Evolutionary conservation across 768 basidiomycete genomes (phyloP), one percentile per base, ranked within the genome.

Genomic region (Phanerochaete sordida): DNA sequence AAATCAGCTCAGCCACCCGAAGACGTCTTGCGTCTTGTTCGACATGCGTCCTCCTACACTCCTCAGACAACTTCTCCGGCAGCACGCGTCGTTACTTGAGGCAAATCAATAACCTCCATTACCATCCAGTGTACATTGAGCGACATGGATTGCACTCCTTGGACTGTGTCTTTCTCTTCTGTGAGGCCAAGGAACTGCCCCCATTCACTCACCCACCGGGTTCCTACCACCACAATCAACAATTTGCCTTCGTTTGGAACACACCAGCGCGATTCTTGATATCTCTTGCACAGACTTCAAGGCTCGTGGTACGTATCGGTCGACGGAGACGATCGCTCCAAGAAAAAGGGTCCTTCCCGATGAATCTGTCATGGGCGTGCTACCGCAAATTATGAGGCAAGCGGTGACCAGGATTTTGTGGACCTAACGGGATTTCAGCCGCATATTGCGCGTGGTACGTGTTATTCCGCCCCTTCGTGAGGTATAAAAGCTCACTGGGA

Each of bases 1-100:
- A n/a, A n/a, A n/a, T n/a, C 49, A 51, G 48, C 58, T 55, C 13
- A 67, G 62, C 7, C 68, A 66, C 50, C 58, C 70, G 68, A 23
- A 44, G 61, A 3, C 65, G 65, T 43, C 51, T 66, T 24, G 56
- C 61, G 35, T 28, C 47, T 13, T 62, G 62, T 45, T 27, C 57
- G 8, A 58, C 67, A 21, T 47, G 58, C 23, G 56, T 67, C 33
- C 33, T 47, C 60, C 16, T 50, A 61, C n/a, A 68, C 65, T 60
- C 65, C 68, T 33, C 67, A 64, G 26, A 63, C 66, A 23, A 69
- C 66, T 24, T 48, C 51, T 13, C 62, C n/a, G n/a, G 33, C 13
- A 35, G 33, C 33, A 35, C 33, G 33, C 33, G 33, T 35, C 33
- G 7, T 35, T n/a, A n/a, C n/a, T n/a, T n/a, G n/a, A n/a, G n/a